These are phyloP conservation scores for Podila horticola DNA, from an alignment of 192 early-diverging fungal genomes.

Conservation along the genomic window DNA sequence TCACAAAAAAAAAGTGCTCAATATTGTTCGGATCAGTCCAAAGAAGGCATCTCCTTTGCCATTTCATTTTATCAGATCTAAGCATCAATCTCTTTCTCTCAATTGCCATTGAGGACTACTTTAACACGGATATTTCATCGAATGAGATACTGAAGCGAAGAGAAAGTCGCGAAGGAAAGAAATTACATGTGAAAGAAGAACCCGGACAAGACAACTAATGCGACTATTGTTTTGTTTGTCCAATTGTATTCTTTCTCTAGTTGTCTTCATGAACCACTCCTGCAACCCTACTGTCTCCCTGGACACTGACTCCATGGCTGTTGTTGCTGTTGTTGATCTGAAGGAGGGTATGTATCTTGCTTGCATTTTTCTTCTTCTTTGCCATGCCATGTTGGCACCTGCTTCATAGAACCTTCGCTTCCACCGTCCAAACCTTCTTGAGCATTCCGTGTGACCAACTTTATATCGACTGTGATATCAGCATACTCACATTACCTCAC, in stretches of 20 bases:
- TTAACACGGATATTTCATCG: no score
- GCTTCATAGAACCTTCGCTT: not conserved
- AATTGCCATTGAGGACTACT: no score
- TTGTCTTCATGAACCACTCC: slow-evolving; percentile 64
- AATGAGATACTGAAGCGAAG: no score
- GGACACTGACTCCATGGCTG: slow-evolving; percentile 54
- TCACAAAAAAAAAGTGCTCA: no score
- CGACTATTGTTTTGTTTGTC: not conserved
- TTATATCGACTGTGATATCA: not conserved
- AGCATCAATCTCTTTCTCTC: not conserved
- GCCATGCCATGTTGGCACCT: not conserved
- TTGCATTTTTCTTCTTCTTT: not conserved
- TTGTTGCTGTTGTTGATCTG: slow-evolving; percentile 58
- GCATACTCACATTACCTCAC: not conserved
- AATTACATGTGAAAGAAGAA: not conserved
- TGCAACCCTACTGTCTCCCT: slow-evolving; percentile 58
- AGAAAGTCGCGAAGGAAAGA: not conserved
- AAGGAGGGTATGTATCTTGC: slow-evolving; percentile 43
- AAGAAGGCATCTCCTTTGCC: not conserved
- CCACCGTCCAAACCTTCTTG: no score
- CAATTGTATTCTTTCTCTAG: not conserved
- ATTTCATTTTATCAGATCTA: slow-evolving; percentile 37
- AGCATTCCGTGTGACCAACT: no score
- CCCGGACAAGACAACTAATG: not conserved
- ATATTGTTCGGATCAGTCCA: no score